Base-by-base conservation (phyloP, 1,284 basidiomycete genomes). In the Leccinum fallax region DNA sequence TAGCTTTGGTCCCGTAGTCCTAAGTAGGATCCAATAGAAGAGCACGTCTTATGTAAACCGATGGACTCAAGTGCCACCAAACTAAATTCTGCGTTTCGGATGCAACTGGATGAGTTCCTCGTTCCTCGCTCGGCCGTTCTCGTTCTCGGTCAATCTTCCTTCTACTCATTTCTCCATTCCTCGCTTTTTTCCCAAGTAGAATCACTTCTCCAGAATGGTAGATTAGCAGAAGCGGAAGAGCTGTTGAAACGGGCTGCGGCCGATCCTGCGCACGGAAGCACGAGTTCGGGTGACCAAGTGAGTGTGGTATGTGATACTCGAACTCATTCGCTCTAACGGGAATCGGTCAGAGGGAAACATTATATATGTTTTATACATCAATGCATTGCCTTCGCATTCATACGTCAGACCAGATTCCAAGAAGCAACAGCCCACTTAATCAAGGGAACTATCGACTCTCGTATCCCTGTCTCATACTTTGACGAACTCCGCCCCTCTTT, bases 341-440 rank as follows among this genome's bases (percentile, higher is more conserved):
- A 52, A 36, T 49, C 53, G 9, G 8, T 21, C 32, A 89, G 85
- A 78, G 80, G 60, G 86, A 90, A 53, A 88, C 89, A 68, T 74
- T 32, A 32, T 32, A 32, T 92, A 48, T 80, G 80, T 65, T 94
- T 93, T 70, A 82, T 92, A 43, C 90, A 90, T 71, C 90, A 92
- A 71, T 83, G 86, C 54, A 83, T 93, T 61, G 92, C 89, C 21
- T 91, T 91, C 71, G 83, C 86, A 72, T 86, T 85, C 65, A 81
- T 94, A 66, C 73, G 77, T 19, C 87, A 91, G 71, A 92, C 90
- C 0, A 77, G 84, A 32, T 94, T 94, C 70, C 85, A 88, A 66
- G 88, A 92, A 63, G 92, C 92, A 2, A 88, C 88, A n/a, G 81
- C 82, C 65, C 81, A 90, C 66, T 81, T 94, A 60, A 85, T 89